phyloP scores from a whole-genome alignment of 164 flowering plant genomes.

The Paratinospora sagittata region DNA sequence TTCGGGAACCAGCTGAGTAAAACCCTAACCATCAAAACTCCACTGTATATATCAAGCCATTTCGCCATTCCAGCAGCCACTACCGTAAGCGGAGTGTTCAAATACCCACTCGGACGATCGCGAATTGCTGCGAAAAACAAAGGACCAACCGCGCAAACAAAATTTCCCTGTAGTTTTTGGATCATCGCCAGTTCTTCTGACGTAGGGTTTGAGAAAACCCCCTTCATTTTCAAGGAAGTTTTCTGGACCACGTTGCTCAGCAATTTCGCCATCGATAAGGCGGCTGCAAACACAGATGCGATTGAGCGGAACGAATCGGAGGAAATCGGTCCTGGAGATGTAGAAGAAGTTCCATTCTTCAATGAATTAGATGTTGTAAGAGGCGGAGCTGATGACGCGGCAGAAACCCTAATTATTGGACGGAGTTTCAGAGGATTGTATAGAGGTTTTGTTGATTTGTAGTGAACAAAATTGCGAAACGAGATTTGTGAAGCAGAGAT shows the following conservation, averaged over 20 bases:
- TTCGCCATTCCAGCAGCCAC: slow-evolving; percentile 81
- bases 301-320: slow-evolving; percentile 52
- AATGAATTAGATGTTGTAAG: background rate
- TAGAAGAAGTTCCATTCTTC: background rate
- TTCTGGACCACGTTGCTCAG: slow-evolving; percentile 13
- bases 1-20: slow-evolving; percentile 99
- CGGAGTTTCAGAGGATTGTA: background rate
- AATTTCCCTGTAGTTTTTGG: slow-evolving; percentile 12
- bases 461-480: background rate
- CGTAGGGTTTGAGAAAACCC: slow-evolving; percentile 15
- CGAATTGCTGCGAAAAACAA: slow-evolving; percentile 52
- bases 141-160: slow-evolving; percentile 35
- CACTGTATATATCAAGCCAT: slow-evolving; percentile 91
- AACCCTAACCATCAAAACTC: slow-evolving; percentile 86
- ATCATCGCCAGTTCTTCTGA: slow-evolving; percentile 18
- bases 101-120: slow-evolving; percentile 29
- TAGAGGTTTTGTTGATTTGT: background rate
- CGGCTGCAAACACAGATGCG: slow-evolving; percentile 34
- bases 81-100: slow-evolving; percentile 63
- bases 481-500: background rate
- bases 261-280: slow-evolving; percentile 23
- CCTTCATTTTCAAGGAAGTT: slow-evolving; percentile 12
- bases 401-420: slow-evolving; percentile 13
- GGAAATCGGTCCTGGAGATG: slow-evolving; percentile 8
- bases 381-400: background rate